phyloP scores from a whole-genome alignment of 331 rosid genomes.

The Telfairia occidentalis region DNA sequence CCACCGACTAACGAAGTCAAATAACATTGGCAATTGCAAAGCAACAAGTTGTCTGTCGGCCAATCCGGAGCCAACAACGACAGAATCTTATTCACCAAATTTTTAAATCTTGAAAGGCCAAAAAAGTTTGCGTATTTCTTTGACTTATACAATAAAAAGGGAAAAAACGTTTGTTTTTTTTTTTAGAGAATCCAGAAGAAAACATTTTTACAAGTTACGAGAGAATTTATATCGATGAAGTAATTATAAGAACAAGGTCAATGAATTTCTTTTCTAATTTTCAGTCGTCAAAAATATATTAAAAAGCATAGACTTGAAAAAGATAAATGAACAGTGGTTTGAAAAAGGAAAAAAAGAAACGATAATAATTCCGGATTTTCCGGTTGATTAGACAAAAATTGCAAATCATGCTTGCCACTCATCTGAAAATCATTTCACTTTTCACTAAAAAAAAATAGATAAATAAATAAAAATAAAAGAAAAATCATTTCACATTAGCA shows the following conservation, averaged over 20 bases:
- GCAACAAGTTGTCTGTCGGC: neutral
- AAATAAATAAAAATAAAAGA: no score
- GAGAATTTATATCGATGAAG: neutral
- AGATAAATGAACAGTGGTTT: neutral
- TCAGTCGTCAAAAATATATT: neutral
- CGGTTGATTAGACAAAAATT: slow-evolving; percentile 43
- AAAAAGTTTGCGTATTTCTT: neutral
- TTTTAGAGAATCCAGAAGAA: neutral
- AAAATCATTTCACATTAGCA: no score
- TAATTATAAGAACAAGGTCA: neutral
- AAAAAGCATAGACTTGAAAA: neutral
- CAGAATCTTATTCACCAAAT: neutral
- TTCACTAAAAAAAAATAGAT: neutral
- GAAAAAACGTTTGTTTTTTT: neutral
- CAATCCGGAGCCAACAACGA: neutral
- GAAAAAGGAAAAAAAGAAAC: no score
- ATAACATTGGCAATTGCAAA: neutral
- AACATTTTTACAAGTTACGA: neutral
- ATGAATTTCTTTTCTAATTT: neutral
- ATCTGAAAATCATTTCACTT: neutral
- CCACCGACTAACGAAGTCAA: neutral
- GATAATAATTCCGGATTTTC: slow-evolving; percentile 13
- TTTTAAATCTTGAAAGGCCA: neutral
- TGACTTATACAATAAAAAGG: neutral
- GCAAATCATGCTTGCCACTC: slow-evolving; percentile 26